These are phyloP conservation scores for Circinella minor DNA, from an alignment of 371 early-diverging fungal species.

Conservation along the genomic window DNA sequence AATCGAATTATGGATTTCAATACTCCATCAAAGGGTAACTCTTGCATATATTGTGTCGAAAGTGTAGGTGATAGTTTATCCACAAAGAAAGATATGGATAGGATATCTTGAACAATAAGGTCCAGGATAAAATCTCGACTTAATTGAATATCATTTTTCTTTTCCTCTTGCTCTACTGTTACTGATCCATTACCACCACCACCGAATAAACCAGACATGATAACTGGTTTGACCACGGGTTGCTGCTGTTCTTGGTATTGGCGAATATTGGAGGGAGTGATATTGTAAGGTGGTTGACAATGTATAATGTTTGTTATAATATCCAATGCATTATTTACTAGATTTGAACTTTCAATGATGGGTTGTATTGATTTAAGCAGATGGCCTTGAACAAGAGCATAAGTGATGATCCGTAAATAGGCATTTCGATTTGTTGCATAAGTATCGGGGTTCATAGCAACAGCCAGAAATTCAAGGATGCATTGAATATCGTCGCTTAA, in stretches of 20 bases:
- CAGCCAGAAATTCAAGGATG: slow-evolving; percentile 1
- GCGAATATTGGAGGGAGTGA: slow-evolving; percentile 2
- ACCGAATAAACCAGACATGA: slow-evolving; percentile 11
- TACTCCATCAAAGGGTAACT: slow-evolving; percentile 13
- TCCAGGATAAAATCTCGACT: neutral
- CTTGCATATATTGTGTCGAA: neutral
- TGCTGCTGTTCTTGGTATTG: neutral
- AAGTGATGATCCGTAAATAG: slow-evolving; percentile 6
- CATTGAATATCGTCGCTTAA: neutral
- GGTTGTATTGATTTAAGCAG: neutral
- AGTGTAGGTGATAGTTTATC: neutral
- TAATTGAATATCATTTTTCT: neutral
- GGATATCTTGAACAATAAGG: neutral
- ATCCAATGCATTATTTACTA: slow-evolving; percentile 1
- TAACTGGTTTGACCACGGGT: neutral
- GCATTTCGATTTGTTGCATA: slow-evolving; percentile 2
- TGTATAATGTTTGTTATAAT: slow-evolving; percentile 7
- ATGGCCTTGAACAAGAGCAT: neutral
- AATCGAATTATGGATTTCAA: slow-evolving; percentile 15
- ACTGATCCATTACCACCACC: neutral
- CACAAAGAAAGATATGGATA: slow-evolving; percentile 9
- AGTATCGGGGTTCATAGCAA: slow-evolving; percentile 7
- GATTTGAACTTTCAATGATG: neutral
- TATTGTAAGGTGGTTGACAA: slow-evolving; percentile 17
- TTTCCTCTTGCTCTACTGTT: neutral